These are phyloP conservation scores for Clonostachys rhizophaga DNA, from an alignment of 2,329 filamentous ascomycete genomes.

Conservation along the genomic window DNA sequence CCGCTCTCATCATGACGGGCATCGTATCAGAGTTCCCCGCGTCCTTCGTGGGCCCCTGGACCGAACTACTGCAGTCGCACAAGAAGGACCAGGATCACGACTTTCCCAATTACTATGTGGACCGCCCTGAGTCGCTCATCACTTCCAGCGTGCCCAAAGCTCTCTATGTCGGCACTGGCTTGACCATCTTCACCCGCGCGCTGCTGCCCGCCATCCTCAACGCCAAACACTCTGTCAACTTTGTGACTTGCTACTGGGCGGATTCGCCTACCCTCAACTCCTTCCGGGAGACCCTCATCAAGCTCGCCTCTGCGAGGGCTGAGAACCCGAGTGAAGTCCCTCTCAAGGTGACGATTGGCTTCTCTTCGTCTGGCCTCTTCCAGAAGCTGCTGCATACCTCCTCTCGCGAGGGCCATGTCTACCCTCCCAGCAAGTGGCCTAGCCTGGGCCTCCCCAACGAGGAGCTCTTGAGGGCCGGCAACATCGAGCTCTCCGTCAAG, in stretches of 20 bases:
- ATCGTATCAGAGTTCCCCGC: conserved; percentile 20
- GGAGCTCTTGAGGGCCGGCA: conserved; percentile 42
- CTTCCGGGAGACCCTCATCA: conserved; percentile 51
- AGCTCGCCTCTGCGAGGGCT: conserved; percentile 45
- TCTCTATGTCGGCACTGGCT: conserved; percentile 54
- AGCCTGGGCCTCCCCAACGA: conserved; percentile 60
- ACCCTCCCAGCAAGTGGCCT: conserved; percentile 54
- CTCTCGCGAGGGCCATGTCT: conserved; percentile 56
- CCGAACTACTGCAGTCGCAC: conserved; percentile 19
- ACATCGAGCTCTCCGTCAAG: conserved; percentile 67
- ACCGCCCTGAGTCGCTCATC: conserved; percentile 38
- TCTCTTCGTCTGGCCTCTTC: conserved; percentile 67
- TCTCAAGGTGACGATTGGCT: conserved; percentile 66
- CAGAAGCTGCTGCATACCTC: conserved; percentile 74
- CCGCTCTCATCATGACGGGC: not conserved
- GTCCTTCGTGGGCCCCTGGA: conserved; percentile 31
- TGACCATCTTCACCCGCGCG: conserved; percentile 46
- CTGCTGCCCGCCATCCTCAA: conserved; percentile 57
- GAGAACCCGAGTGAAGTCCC: conserved; percentile 9
- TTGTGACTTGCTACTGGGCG: conserved; percentile 84
- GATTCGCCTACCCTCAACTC: conserved; percentile 55
- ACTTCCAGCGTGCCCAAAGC: conserved; percentile 38
- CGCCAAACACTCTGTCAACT: conserved; percentile 61
- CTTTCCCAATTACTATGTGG: conserved; percentile 42
- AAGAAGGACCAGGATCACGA: conserved; percentile 28